Conservation (phyloP, 1,284 basidiomycete species). For the Irpex sp. region DNA sequence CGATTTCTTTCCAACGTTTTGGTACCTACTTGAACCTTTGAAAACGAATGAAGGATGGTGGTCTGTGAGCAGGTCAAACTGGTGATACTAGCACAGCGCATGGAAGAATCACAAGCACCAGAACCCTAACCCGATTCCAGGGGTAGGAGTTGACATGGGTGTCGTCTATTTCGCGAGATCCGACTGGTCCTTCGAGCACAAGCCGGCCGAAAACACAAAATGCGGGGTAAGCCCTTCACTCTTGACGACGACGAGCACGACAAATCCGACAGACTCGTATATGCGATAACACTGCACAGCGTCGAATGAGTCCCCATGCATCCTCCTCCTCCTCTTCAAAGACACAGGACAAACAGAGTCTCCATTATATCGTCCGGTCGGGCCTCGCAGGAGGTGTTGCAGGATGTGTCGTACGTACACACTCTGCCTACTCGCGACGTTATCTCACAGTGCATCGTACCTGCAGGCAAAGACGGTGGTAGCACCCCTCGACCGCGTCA, state of each 20-base stretch:
- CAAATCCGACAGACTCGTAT: background rate
- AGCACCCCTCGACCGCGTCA: constrained; percentile 96
- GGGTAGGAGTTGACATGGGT: constrained; percentile 1
- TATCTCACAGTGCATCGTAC: constrained; percentile 1
- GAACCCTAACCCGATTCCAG: constrained; percentile 12
- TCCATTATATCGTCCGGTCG: constrained; percentile 76
- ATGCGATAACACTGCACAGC: constrained; percentile 6
- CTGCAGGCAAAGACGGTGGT: constrained; percentile 92
- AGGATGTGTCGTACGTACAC: constrained; percentile 80
- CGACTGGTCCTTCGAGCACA: background rate
- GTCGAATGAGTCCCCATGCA: constrained; percentile 62
- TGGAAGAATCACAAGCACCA: background rate
- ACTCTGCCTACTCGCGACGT: background rate
- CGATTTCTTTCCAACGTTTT: too few species aligned
- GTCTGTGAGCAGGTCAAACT: background rate
- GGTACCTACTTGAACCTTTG: too few species aligned
- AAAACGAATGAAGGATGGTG: background rate
- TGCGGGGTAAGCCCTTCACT: constrained; percentile 1
- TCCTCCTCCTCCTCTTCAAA: constrained; percentile 20
- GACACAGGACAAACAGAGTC: constrained; percentile 58
- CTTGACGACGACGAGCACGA: background rate
- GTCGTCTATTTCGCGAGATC: constrained; percentile 6
- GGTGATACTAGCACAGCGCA: background rate
- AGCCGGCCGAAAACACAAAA: background rate
- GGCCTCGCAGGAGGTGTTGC: constrained; percentile 91